These are phyloP conservation scores for Asterophora lycoperdoides DNA, from an alignment of 768 basidiomycete species.

Conservation along the genomic window DNA sequence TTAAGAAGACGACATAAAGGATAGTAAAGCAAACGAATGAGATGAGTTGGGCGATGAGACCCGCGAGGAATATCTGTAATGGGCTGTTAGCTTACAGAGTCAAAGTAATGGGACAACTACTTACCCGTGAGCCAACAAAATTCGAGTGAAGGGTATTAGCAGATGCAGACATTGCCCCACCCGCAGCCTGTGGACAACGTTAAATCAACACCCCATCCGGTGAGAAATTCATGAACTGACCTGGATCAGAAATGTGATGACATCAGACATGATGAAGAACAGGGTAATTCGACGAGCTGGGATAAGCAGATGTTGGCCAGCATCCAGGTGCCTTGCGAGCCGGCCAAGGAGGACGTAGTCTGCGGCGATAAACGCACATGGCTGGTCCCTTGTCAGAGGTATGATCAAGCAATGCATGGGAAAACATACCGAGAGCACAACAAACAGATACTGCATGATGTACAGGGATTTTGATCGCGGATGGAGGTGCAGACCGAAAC, in stretches of 20 bases:
- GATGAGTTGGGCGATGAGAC: slow-evolving; percentile 49
- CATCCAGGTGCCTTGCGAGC: slow-evolving; percentile 47
- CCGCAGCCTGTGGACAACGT: slow-evolving; percentile 34
- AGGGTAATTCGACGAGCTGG: slow-evolving; percentile 45
- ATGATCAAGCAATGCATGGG: neutral
- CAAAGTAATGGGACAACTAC: slow-evolving; percentile 10
- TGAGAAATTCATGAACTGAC: slow-evolving; percentile 20
- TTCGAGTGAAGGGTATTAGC: slow-evolving; percentile 27
- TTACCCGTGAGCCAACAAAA: slow-evolving; percentile 32
- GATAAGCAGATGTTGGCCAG: slow-evolving; percentile 46
- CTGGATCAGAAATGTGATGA: slow-evolving; percentile 65
- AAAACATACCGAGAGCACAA: slow-evolving; percentile 49
- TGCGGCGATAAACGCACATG: slow-evolving; percentile 71
- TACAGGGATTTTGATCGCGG: slow-evolving; percentile 50
- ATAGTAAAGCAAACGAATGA: slow-evolving; percentile 49
- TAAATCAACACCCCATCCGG: too few relatives aligned
- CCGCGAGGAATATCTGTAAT: slow-evolving; percentile 49
- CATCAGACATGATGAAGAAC: slow-evolving; percentile 58
- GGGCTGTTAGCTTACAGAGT: neutral
- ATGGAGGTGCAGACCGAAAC: slow-evolving; percentile 49
- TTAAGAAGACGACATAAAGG: slow-evolving; percentile 46
- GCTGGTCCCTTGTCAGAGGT: slow-evolving; percentile 30
- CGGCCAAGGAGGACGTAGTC: slow-evolving; percentile 65
- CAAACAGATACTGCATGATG: slow-evolving; percentile 54
- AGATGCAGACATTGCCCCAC: slow-evolving; percentile 44